Evolutionary conservation across 805 yeast species (phyloP), one percentile per base, ranked within the genome.

Genomic region (Wickerhamiella parazyma): DNA sequence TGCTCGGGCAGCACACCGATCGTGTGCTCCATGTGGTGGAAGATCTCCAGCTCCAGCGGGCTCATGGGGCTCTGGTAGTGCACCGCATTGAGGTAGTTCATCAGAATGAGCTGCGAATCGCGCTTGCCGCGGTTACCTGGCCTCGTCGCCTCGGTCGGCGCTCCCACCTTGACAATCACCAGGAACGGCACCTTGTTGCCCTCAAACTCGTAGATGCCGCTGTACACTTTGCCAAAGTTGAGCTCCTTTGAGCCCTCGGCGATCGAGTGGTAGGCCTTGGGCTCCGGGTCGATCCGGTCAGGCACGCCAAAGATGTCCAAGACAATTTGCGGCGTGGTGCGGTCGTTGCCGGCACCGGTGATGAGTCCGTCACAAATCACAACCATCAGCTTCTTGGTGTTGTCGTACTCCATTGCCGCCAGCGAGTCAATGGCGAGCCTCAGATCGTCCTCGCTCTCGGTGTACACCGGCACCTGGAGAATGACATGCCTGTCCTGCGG

Each of bases 91-190:
- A 75, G 63, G 59, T 72, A 74, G 35, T 72, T 68, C 76, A 75
- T 71, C 51, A 75, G 58, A 48, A 75, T 58, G 44, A 73, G 66
- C 57, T 75, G 80, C 17, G 80, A 72, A 54, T 75, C 80, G 54
- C 80, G 73, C 57, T 75, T 75, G 52, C 80, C 80, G 56, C 80
- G 64, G 57, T 75, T 75, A 45, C 80, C 80, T 6, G 80, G 79
- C 46, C 48, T 33, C 20, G 18, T n/a, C 55, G 64, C 66, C 57
- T 75, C 80, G 4, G 64, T 66, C 0, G 76, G 75, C 3, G 73
- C 65, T 31, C 80, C 80, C 42, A 73, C 70, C 55, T 75, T 75
- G 43, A 71, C 76, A 45, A 75, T 63, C 11, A 71, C 68, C 26
- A 75, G 49, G 49, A 68, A 64, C 1, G 80, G 80, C 7, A 73